A percentile compares a stretch with the other conserved stretches of the same genome.
Evolutionary conservation across 176 grass and related monocot species (phyloP).

Genomic region (Rhynchospora breviuscula): DNA sequence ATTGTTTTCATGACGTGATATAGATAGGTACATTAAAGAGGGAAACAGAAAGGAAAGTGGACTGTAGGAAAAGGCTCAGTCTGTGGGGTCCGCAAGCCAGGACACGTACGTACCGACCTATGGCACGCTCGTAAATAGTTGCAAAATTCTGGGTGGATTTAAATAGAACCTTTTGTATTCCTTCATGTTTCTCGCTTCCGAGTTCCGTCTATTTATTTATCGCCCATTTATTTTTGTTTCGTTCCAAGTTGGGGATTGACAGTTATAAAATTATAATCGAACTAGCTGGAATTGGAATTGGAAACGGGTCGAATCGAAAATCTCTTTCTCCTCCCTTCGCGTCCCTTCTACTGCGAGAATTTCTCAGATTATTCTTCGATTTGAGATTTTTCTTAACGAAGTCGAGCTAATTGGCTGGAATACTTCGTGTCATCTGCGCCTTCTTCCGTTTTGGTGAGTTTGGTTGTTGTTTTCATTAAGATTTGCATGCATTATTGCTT

Average conservation of each 20-base stretch:
- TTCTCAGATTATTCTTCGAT: background rate
- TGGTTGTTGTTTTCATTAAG: background rate
- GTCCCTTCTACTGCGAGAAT: background rate
- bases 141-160: background rate
- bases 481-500: background rate
- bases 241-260: background rate
- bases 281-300: background rate
- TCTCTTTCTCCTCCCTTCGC: background rate
- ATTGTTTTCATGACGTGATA: background rate
- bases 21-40: background rate
- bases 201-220: background rate
- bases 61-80: background rate
- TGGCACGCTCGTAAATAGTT: background rate
- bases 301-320: background rate
- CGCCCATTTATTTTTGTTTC: background rate
- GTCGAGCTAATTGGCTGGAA: background rate
- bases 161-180: background rate
- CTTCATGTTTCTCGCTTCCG: background rate
- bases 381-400: background rate
- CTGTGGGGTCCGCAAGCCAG: background rate
- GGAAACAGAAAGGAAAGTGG: background rate
- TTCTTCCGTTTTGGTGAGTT: conserved; percentile 9
- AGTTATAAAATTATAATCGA: background rate
- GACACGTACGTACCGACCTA: background rate
- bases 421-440: background rate